These are phyloP conservation scores for Centaurea solstitialis DNA, from an alignment of 129 eudicot species.

Conservation along the genomic window DNA sequence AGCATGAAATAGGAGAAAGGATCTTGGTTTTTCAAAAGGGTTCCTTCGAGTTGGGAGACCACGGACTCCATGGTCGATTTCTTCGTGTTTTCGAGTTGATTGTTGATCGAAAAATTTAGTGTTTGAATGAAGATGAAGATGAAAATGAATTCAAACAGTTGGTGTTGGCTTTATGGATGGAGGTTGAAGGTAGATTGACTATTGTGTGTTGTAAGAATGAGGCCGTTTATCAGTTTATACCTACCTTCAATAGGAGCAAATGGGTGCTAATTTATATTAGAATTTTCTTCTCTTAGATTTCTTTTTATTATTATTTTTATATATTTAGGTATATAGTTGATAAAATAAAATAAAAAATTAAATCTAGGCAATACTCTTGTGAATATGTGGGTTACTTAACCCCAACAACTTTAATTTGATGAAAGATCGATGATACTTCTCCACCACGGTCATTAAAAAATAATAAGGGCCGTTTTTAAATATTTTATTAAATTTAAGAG, in stretches of 20 bases:
- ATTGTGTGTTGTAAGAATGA: slow-evolving; percentile 31
- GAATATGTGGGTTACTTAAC: slow-evolving; percentile 40
- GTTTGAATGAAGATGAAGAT: slow-evolving; percentile 19
- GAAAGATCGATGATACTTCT: background rate
- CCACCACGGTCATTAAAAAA: background rate
- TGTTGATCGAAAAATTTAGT: background rate
- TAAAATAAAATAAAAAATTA: background rate
- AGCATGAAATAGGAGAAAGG: slow-evolving; percentile 89
- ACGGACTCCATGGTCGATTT: slow-evolving; percentile 46
- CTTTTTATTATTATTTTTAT: background rate
- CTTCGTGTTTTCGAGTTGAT: background rate
- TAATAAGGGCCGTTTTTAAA: background rate
- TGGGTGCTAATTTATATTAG: slow-evolving; percentile 30
- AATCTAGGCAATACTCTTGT: background rate
- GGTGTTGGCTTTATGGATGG: slow-evolving; percentile 33
- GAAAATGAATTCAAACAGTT: background rate
- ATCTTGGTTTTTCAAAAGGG: slow-evolving; percentile 64
- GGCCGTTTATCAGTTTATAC: slow-evolving; percentile 69
- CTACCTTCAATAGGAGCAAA: slow-evolving; percentile 36
- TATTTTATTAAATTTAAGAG: background rate
- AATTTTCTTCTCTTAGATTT: slow-evolving; percentile 12
- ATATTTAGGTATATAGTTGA: background rate
- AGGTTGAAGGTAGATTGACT: slow-evolving; percentile 71
- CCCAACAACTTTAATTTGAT: slow-evolving; percentile 30
- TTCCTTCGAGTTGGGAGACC: slow-evolving; percentile 84